Conservation (phyloP, 2,329 filamentous ascomycete genomes). For the Furcasterigmium furcatum region DNA sequence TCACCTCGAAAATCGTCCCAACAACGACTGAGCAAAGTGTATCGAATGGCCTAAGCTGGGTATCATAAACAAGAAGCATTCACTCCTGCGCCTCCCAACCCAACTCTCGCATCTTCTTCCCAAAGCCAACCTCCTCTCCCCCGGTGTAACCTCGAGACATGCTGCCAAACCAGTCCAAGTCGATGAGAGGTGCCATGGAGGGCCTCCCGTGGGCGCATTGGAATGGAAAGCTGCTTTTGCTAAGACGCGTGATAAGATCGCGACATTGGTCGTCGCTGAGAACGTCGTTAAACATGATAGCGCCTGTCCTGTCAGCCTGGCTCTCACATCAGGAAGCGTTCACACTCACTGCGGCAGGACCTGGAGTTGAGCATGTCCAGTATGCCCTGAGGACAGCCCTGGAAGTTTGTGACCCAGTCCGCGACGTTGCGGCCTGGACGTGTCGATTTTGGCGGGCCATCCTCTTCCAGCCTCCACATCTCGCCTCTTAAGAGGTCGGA, state of each 20-base stretch:
- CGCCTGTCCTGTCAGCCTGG: slow-evolving; percentile 32
- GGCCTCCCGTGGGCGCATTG: slow-evolving; percentile 79
- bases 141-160: background rate
- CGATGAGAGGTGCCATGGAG: slow-evolving; percentile 60
- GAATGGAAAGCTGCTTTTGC: slow-evolving; percentile 68
- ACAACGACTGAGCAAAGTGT: too few species aligned
- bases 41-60: too few species aligned
- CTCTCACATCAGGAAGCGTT: background rate
- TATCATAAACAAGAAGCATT: slow-evolving; percentile 1
- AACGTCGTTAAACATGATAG: slow-evolving; percentile 83
- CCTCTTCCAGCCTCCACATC: slow-evolving; percentile 62
- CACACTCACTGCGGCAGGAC: slow-evolving; percentile 62
- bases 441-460: slow-evolving; percentile 11
- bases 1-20: too few species aligned
- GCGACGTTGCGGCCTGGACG: background rate
- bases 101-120: slow-evolving; percentile 8
- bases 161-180: slow-evolving; percentile 31
- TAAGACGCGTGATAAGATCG: slow-evolving; percentile 53
- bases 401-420: slow-evolving; percentile 60
- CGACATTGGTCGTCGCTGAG: slow-evolving; percentile 57
- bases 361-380: slow-evolving; percentile 74
- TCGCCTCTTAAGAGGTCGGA: slow-evolving; percentile 74
- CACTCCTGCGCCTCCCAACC: background rate
- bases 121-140: slow-evolving; percentile 4
- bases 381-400: slow-evolving; percentile 70